Percentiles rank a stretch among this genome's conserved stretches.
These are phyloP conservation scores for Rhizoclosmatium globosum DNA, from an alignment of 192 early-diverging fungal species.

Conservation along the genomic window DNA sequence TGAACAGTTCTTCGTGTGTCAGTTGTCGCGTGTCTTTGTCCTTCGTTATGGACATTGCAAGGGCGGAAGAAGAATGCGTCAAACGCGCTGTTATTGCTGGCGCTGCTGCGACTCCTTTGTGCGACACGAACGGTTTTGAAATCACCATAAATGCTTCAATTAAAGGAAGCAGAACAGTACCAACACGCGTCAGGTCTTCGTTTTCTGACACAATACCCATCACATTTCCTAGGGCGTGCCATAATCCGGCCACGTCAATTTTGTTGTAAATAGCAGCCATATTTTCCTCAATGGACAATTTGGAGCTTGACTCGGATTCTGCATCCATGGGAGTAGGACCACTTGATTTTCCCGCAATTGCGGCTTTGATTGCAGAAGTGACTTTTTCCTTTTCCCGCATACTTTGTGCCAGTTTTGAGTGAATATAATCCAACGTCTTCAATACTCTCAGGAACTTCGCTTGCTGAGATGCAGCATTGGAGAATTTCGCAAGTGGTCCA, in stretches of 20 bases:
- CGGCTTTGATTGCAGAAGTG: background rate
- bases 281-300: conserved; percentile 31
- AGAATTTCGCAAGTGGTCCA: conserved; percentile 79
- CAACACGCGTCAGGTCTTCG: conserved; percentile 85
- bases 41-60: conserved; percentile 11
- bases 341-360: background rate
- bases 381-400: conserved; percentile 8
- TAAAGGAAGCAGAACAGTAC: conserved; percentile 89
- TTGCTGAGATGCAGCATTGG: conserved; percentile 86
- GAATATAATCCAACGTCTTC: conserved; percentile 94
- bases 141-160: conserved; percentile 99
- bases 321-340: background rate
- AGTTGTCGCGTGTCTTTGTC: conserved; percentile 19
- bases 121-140: conserved; percentile 85
- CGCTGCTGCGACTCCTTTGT: conserved; percentile 36
- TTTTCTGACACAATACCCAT: conserved; percentile 78
- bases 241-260: conserved; percentile 61
- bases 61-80: conserved; percentile 22
- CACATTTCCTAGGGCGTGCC: conserved; percentile 79
- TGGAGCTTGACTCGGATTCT: background rate
- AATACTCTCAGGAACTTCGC: conserved; percentile 92
- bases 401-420: conserved; percentile 50
- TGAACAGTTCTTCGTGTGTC: conserved; percentile 76
- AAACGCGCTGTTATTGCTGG: conserved; percentile 21
- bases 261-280: conserved; percentile 53